phyloP scores from a whole-genome alignment of 1,139 yeast genomes.

The Geotrichum carabidarum region DNA sequence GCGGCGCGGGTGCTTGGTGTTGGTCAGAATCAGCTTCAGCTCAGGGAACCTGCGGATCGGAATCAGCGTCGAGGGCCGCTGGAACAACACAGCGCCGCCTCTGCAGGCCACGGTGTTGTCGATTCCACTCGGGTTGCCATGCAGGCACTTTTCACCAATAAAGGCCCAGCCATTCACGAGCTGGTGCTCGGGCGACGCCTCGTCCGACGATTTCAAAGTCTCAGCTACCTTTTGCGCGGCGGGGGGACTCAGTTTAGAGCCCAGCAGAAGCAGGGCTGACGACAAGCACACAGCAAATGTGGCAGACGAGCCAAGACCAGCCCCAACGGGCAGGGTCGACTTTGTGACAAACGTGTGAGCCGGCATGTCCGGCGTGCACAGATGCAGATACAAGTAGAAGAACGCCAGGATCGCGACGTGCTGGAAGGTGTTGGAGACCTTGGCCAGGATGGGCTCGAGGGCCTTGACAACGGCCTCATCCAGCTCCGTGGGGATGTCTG shows the following conservation, averaged over 20 bases:
- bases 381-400: slow-evolving; percentile 62
- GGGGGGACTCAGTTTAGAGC: slow-evolving; percentile 34
- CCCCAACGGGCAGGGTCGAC: slow-evolving; percentile 90
- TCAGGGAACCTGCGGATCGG: slow-evolving; percentile 72
- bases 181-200: slow-evolving; percentile 44
- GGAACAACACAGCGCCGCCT: slow-evolving; percentile 94
- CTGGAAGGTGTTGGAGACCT: slow-evolving; percentile 53
- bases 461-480: slow-evolving; percentile 55
- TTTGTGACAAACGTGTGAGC: slow-evolving; percentile 62
- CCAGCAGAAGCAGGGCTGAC: slow-evolving; percentile 62
- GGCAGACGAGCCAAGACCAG: slow-evolving; percentile 95
- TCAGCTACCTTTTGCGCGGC: slow-evolving; percentile 21
- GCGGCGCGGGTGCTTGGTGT: slow-evolving; percentile 80
- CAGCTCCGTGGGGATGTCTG: slow-evolving; percentile 48
- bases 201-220: background rate
- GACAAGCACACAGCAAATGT: slow-evolving; percentile 82
- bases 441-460: slow-evolving; percentile 43
- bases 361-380: slow-evolving; percentile 47
- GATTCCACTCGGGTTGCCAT: slow-evolving; percentile 95
- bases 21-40: slow-evolving; percentile 67
- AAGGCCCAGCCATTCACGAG: slow-evolving; percentile 83
- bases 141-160: slow-evolving; percentile 91
- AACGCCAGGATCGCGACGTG: slow-evolving; percentile 83
- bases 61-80: slow-evolving; percentile 57
- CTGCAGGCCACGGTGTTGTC: slow-evolving; percentile 94